Percentiles rank a stretch among this genome's conserved stretches.
phyloP scores from a whole-genome alignment of 768 basidiomycete species.

The Lactifluus pinguis region DNA sequence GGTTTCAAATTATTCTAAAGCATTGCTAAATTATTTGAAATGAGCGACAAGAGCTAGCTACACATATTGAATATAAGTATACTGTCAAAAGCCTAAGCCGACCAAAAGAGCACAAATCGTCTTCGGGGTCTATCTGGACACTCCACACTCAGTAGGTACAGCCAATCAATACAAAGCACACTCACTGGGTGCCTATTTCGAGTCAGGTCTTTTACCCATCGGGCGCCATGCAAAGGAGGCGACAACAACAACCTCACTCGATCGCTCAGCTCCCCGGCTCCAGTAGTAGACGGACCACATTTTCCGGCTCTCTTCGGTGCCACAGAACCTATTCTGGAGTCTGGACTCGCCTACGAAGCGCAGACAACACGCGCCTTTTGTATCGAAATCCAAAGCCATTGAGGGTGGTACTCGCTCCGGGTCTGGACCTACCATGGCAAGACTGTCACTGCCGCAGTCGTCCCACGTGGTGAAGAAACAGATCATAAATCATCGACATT shows the following conservation, averaged over 20 bases:
- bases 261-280: not conserved
- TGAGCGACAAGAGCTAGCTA: too few relatives aligned
- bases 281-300: not conserved
- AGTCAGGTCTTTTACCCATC: too few relatives aligned
- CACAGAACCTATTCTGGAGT: not conserved
- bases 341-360: not conserved
- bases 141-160: too few relatives aligned
- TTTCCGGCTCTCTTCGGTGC: slow-evolving; percentile 7
- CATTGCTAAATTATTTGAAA: too few relatives aligned
- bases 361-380: not conserved
- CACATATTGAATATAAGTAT: too few relatives aligned
- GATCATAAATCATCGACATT: slow-evolving; percentile 19
- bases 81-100: too few relatives aligned
- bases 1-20: too few relatives aligned
- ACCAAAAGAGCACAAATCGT: too few relatives aligned
- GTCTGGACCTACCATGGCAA: not conserved
- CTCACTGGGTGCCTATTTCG: too few relatives aligned
- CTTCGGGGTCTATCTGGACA: too few relatives aligned
- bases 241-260: not conserved
- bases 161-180: too few relatives aligned
- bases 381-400: slow-evolving; percentile 2
- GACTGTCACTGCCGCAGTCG: not conserved
- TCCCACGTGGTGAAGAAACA: slow-evolving; percentile 19
- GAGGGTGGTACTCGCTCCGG: not conserved
- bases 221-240: too few relatives aligned